These are phyloP conservation scores for Lagerstroemia speciosa DNA, from an alignment of 345 rosid species.

Conservation along the genomic window DNA sequence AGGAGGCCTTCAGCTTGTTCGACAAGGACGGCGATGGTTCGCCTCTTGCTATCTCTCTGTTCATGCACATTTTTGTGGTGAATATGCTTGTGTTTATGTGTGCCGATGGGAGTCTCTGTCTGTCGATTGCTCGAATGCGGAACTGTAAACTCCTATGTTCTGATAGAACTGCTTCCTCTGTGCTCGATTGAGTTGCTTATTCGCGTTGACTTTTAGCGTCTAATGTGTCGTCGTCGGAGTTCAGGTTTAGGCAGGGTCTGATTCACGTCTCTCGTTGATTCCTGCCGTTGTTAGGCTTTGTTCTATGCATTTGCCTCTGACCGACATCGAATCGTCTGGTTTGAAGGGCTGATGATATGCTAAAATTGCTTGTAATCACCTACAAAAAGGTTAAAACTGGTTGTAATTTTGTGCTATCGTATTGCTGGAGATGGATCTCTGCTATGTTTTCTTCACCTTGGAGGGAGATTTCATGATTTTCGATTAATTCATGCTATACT, in stretches of 20 bases:
- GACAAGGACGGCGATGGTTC: slow-evolving; percentile 43
- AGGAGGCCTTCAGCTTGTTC: slow-evolving; percentile 39
- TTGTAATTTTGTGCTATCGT: not conserved
- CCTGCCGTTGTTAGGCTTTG: not conserved
- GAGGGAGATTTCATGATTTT: not conserved
- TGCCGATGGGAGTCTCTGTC: not conserved
- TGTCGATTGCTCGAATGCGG: not conserved
- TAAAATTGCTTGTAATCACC: not conserved
- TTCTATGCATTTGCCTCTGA: not conserved
- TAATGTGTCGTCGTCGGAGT: not conserved
- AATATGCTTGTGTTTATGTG: not conserved
- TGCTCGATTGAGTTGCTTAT: not conserved
- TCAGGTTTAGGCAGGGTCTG: not conserved
- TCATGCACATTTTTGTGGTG: not conserved
- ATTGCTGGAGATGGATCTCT: not conserved
- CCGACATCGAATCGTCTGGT: not conserved
- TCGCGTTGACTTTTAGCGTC: not conserved
- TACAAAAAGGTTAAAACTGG: no score
- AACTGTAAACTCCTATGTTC: not conserved
- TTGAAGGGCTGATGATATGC: not conserved
- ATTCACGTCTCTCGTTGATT: not conserved
- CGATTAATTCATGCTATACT: not conserved
- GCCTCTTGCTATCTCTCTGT: not conserved
- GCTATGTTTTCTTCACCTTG: not conserved
- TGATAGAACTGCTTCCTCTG: not conserved